Conservation (phyloP, 2,329 filamentous ascomycete species). For the Seiridium unicorne region DNA sequence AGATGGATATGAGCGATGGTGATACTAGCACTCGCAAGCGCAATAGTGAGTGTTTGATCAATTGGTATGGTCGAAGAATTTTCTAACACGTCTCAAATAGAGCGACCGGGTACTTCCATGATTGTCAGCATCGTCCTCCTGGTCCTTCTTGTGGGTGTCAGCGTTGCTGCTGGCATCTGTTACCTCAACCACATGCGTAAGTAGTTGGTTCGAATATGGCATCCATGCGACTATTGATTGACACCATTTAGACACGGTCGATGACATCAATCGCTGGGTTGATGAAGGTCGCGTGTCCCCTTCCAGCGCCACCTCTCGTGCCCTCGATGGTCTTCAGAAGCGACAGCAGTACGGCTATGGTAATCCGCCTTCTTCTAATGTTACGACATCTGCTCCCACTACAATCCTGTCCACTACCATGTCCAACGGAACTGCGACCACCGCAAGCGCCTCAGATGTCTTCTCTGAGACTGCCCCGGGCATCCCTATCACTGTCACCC, state of each 20-base stretch:
- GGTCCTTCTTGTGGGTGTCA: not conserved
- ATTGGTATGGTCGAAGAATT: not conserved
- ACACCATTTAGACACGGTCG: not conserved
- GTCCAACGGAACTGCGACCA: not conserved
- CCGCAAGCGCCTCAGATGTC: not conserved
- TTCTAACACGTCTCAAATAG: not conserved
- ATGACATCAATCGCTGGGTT: not conserved
- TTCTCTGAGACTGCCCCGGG: constrained; percentile 2
- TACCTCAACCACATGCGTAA: constrained; percentile 6
- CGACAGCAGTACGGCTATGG: constrained; percentile 5
- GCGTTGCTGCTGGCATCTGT: constrained; percentile 3
- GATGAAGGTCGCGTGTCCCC: not conserved
- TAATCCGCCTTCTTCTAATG: not conserved
- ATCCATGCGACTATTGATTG: not conserved
- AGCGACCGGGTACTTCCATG: not conserved
- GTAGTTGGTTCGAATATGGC: not conserved
- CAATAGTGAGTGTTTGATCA: not conserved
- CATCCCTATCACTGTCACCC: not conserved
- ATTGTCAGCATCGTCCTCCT: not conserved
- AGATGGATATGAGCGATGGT: not conserved
- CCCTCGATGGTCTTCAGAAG: not conserved
- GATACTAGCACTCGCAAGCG: not conserved
- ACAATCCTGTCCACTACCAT: not conserved
- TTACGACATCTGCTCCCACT: not conserved
- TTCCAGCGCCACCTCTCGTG: not conserved